These are phyloP conservation scores for Amphirosellinia nigrospora DNA, from an alignment of 495 filamentous ascomycete genomes.

Conservation along the genomic window DNA sequence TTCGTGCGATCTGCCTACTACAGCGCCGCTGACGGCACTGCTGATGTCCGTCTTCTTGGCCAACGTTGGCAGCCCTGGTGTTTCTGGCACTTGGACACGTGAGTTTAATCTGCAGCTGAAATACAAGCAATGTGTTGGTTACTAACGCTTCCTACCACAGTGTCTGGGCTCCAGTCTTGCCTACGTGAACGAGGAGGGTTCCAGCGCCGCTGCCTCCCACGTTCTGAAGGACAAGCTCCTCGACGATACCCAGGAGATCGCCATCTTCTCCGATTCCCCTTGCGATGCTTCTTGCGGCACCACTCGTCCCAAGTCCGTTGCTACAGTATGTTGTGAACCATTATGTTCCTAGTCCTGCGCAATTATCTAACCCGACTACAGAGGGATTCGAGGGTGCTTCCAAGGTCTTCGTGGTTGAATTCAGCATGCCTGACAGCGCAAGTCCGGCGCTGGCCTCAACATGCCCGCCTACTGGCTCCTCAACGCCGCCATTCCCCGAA, in stretches of 20 bases:
- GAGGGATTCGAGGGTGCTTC: conserved; percentile 68
- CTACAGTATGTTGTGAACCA: conserved; percentile 59
- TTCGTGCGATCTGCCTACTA: conserved; percentile 62
- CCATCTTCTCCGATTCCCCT: conserved; percentile 62
- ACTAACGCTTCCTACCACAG: conserved; percentile 34
- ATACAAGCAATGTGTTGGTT: neutral
- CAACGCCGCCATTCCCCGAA: conserved; percentile 71
- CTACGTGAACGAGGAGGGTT: conserved; percentile 61
- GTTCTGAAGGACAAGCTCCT: conserved; percentile 57
- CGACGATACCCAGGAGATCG: conserved; percentile 64
- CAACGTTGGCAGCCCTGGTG: conserved; percentile 60
- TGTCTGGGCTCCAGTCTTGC: conserved; percentile 66
- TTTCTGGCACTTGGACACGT: conserved; percentile 67
- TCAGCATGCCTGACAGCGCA: conserved; percentile 66
- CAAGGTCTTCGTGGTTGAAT: conserved; percentile 72
- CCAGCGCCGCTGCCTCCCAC: conserved; percentile 53
- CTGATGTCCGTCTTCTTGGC: conserved; percentile 68
- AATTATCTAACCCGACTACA: conserved; percentile 35
- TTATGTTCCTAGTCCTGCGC: neutral
- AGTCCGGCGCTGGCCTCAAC: conserved; percentile 53
- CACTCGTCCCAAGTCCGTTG: conserved; percentile 60
- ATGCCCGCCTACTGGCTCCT: conserved; percentile 74
- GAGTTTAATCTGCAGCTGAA: conserved; percentile 31
- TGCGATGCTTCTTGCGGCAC: conserved; percentile 66
- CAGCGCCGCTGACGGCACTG: conserved; percentile 50